Evolutionary conservation across 768 basidiomycete genomes (phyloP), one percentile per base, ranked within the genome.

Genomic region (Lactarius sanguifluus): DNA sequence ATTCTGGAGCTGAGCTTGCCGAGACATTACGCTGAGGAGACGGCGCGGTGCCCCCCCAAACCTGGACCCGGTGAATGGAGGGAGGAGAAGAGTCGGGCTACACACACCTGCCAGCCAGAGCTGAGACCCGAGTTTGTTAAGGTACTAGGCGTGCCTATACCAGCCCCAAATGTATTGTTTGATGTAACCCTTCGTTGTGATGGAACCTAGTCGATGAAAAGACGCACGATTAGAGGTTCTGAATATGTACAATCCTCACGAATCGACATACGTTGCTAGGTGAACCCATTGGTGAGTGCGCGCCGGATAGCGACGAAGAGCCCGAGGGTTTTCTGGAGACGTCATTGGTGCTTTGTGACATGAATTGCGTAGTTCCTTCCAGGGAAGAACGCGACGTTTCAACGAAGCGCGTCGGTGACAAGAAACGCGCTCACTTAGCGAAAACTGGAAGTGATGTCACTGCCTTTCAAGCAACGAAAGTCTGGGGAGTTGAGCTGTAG

Each of bases 41-140:
- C 45, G 83, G 80, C 34, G 81, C 73, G 47, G 79, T 72, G 70
- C 82, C 77, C 59, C 79, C 80, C 88, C 88, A 89, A 62, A 88
- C 85, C 88, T 89, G 71, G 69, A 70, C 20, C 23, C 20, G 55
- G 61, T 45, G 64, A 71, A 54, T 43, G 58, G 63, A 59, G 59
- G 56, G 65, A 77, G 82, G 38, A 34, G n/a, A 45, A 32, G 34
- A 40, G 58, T 28, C 60, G 70, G 62, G 62, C 54, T 61, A 57
- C 65, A 78, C 83, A 57, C 64, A 85, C 89, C 83, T 89, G 86
- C 88, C 89, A 90, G 54, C 87, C 85, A 59, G 85, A 78, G 74
- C 82, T 85, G 50, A 86, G 79, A 36, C 77, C 75, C 72, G 86
- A 47, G 36, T 64, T 67, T 30, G 62, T 86, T 64, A 86, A 77